Evolutionary conservation across 257 asterid species (phyloP), one percentile per base, ranked within the genome.

Genomic region (Anisodus acutangulus): DNA sequence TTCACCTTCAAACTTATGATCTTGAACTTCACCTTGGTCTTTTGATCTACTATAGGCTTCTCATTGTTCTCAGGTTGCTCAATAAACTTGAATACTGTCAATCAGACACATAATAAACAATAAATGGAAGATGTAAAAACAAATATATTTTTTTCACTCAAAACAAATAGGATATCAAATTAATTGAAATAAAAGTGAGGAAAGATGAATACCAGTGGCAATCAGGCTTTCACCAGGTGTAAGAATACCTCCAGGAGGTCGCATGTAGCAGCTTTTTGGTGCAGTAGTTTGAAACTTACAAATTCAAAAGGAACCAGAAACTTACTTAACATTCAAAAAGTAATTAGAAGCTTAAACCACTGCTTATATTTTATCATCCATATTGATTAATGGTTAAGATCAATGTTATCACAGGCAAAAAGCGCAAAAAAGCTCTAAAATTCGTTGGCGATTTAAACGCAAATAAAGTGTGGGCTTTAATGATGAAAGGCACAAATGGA

Each of bases 261-360:
- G 91, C 99, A 96, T 96, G 58, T 86, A 95, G 91, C 99, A 95
- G 83, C 98, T 93, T 89, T 95, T 95, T 55, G 99, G 99, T 35
- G 97, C 95, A 64, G 97, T 95, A 59, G 99, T 94, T 92, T 96
- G 99, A 85, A 94, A 93, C 98, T 93, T 5, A 35, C 6, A 13
- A 10, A 78, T 78, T 53, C 81, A 78, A 78, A 78, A 51, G 13
- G 47, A 78, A 0, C 64, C 43, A 78, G 15, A 53, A 78, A 53
- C 62, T 78, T 74, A 83, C 39, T 22, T 13, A 12, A 22, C 70
- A 60, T 0, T 41, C 16, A 2, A 19, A 69, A 68, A 86, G 62
- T 22, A 78, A 78, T 51, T 60, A 41, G 64, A 76, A 53, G 2
- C 81, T 51, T 76, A 76, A 15, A 78, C 22, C 11, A 7, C 47